Percentiles rank a stretch among this genome's conserved stretches.
These are phyloP conservation scores for Ophiostoma perfectum DNA, from an alignment of 2,329 filamentous ascomycete genomes.

Conservation along the genomic window DNA sequence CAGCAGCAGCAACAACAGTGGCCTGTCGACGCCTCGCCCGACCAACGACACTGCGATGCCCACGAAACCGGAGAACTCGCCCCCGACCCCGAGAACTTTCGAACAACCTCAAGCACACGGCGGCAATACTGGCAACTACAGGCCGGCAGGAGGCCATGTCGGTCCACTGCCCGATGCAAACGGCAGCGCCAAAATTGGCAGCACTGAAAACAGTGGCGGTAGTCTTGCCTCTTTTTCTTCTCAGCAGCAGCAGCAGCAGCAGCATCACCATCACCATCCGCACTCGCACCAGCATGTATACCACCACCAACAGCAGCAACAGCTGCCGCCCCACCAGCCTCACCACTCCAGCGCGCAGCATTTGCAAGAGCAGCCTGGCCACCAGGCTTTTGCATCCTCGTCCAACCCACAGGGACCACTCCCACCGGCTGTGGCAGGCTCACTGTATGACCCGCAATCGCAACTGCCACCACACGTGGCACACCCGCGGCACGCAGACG, in stretches of 20 bases:
- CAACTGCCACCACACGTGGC: background rate
- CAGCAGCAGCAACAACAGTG: slow-evolving; percentile 9
- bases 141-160: background rate
- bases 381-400: background rate
- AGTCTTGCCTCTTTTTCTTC: background rate
- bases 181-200: background rate
- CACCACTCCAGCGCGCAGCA: background rate
- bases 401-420: background rate
- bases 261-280: background rate
- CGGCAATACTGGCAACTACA: background rate
- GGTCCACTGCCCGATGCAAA: background rate
- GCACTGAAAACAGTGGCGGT: background rate
- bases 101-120: background rate
- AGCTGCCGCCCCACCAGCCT: slow-evolving; percentile 3
- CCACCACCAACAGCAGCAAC: background rate
- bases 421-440: background rate
- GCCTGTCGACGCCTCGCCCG: background rate
- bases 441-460: background rate
- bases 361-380: background rate
- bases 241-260: background rate
- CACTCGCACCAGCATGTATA: background rate
- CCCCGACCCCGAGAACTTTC: background rate
- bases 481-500: background rate
- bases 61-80: background rate
- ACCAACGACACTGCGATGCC: background rate